Evolutionary conservation across 306 rosid species (phyloP).

Genomic region (Dicorynia guianensis): DNA sequence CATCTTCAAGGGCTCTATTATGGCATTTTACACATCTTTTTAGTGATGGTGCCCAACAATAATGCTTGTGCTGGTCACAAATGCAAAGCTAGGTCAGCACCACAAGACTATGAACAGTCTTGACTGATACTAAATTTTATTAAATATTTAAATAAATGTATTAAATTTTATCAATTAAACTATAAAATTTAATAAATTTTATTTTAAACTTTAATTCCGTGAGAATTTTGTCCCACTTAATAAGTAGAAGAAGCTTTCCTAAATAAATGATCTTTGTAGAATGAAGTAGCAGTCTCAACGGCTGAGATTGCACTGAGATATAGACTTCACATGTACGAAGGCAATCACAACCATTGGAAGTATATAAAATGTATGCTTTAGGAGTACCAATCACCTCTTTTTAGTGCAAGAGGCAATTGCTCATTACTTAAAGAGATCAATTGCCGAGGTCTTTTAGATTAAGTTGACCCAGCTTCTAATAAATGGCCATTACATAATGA

Average conservation of each 20-base stretch:
- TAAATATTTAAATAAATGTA: no score
- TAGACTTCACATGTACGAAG: no score
- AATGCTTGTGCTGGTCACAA: neutral
- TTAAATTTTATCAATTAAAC: no score
- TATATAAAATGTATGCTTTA: no score
- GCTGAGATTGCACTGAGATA: no score
- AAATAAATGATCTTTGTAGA: neutral
- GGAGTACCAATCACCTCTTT: no score
- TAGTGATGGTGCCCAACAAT: conserved; percentile 7
- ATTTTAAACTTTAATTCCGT: no score
- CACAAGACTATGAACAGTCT: conserved; percentile 16
- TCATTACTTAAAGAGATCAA: conserved; percentile 23
- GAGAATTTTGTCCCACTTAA: no score
- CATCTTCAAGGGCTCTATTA: neutral
- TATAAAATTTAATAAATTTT: no score
- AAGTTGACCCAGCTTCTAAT: conserved; percentile 30
- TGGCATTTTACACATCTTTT: neutral
- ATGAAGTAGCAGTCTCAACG: no score
- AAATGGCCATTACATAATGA: neutral
- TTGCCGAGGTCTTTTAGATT: conserved; percentile 28
- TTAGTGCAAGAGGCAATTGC: conserved; percentile 26
- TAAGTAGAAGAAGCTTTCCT: no score
- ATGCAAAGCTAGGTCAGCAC: conserved; percentile 24
- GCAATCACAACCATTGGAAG: no score
- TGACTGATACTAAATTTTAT: neutral